Evolutionary conservation across 495 filamentous ascomycete species (phyloP).

Genomic region (Clohesyomyces aquaticus): DNA sequence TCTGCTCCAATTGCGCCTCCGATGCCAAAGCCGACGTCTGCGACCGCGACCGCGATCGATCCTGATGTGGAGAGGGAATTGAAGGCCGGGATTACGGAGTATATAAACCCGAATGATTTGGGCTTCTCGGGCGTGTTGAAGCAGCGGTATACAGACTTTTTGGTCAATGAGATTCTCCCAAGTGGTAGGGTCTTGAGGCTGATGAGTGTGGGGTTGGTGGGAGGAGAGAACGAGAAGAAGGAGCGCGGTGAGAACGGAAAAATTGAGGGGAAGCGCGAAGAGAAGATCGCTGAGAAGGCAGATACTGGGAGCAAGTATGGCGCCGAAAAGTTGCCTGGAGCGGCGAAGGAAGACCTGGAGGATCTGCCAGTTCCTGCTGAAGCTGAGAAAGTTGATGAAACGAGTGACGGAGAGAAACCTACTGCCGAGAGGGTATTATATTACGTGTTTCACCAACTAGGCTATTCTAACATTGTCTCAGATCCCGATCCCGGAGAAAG

Average conservation of each 20-base stretch:
- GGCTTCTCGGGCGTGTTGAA: conserved; percentile 46
- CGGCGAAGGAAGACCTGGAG: too few relatives aligned
- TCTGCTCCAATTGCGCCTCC: not conserved
- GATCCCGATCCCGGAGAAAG: conserved; percentile 32
- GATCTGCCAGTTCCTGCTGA: not conserved
- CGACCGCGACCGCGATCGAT: conserved; percentile 7
- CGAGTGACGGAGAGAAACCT: conserved; percentile 1
- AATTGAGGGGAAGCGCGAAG: conserved; percentile 1
- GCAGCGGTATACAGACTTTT: conserved; percentile 80
- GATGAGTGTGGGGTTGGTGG: conserved; percentile 49
- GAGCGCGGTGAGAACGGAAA: conserved; percentile 5
- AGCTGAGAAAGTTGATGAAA: conserved; percentile 16
- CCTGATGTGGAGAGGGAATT: too few relatives aligned
- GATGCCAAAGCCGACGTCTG: not conserved
- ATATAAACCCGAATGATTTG: conserved; percentile 39
- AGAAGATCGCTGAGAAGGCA: too few relatives aligned
- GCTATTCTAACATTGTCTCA: not conserved
- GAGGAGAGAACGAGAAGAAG: conserved; percentile 18
- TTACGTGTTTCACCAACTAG: not conserved
- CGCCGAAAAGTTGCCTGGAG: too few relatives aligned
- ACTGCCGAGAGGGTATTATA: not conserved
- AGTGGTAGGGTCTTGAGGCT: conserved; percentile 82
- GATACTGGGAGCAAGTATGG: too few relatives aligned
- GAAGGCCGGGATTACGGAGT: conserved; percentile 44
- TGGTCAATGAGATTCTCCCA: conserved; percentile 87